Percentiles rank a stretch among this genome's conserved stretches.
phyloP scores from a whole-genome alignment of 305 asterid species.

The Fraxinus paxiana region DNA sequence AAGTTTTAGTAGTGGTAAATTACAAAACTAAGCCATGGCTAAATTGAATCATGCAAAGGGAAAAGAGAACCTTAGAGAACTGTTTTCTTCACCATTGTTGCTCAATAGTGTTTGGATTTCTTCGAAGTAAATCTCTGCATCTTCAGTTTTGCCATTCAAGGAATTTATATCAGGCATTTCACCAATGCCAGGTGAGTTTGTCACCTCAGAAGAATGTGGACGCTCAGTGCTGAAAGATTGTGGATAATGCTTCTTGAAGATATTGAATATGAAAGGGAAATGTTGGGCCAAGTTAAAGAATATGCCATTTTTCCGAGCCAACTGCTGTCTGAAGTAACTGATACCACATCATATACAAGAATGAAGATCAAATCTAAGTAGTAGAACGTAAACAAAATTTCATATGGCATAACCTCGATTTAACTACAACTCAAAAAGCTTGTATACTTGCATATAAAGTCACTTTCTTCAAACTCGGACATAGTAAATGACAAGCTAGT shows the following conservation, averaged over 20 bases:
- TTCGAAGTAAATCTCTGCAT: conserved; percentile 27
- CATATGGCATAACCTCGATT: conserved; percentile 4
- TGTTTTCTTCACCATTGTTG: conserved; percentile 37
- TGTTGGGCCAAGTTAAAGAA: conserved; percentile 67
- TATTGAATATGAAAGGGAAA: conserved; percentile 75
- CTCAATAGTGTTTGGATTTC: conserved; percentile 30
- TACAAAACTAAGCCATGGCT: conserved; percentile 23
- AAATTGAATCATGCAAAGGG: conserved; percentile 15
- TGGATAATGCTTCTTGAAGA: conserved; percentile 62
- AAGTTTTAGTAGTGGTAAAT: conserved; percentile 25
- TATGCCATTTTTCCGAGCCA: conserved; percentile 59
- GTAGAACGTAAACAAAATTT: conserved; percentile 9
- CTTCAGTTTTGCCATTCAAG: conserved; percentile 37
- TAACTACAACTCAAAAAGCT: conserved; percentile 9
- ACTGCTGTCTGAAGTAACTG: conserved; percentile 43
- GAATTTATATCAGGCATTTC: conserved; percentile 28
- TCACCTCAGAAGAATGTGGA: conserved; percentile 34
- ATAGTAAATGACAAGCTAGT: neutral
- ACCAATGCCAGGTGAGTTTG: conserved; percentile 28
- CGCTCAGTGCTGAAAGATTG: conserved; percentile 36
- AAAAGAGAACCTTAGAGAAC: conserved; percentile 49
- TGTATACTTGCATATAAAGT: neutral
- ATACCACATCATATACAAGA: conserved; percentile 27
- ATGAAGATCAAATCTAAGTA: conserved; percentile 13
- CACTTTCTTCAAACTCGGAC: neutral